Conservation (phyloP, 495 filamentous ascomycete species). For the Mycothermus thermophilus region DNA sequence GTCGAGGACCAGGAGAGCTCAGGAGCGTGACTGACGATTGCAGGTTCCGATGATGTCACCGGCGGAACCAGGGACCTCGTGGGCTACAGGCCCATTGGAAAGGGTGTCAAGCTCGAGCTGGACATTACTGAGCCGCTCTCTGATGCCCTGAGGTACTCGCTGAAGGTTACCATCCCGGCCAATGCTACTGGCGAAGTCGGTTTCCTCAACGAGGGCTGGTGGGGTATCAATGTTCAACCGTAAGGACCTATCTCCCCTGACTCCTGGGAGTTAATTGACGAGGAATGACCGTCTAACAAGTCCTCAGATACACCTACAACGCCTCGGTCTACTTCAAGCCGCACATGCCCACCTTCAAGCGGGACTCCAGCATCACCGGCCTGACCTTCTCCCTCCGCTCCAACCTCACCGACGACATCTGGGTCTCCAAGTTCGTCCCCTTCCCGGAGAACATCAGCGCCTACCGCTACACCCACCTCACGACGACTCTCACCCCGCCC, state of each 20-base stretch:
- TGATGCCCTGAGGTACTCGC: conserved; percentile 40
- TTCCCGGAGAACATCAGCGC: too few relatives aligned
- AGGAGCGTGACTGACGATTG: too few relatives aligned
- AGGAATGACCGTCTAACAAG: too few relatives aligned
- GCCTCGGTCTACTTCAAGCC: conserved; percentile 48
- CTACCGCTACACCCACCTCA: conserved; percentile 34
- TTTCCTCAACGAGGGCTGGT: conserved; percentile 46
- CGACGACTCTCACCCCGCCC: conserved; percentile 30
- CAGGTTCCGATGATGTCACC: too few relatives aligned
- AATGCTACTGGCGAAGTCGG: conserved; percentile 30
- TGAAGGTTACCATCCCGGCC: conserved; percentile 40
- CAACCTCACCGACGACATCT: conserved; percentile 31
- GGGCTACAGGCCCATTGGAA: too few relatives aligned
- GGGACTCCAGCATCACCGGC: conserved; percentile 24
- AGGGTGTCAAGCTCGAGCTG: conserved; percentile 35
- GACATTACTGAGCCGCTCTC: conserved; percentile 37
- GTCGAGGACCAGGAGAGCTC: too few relatives aligned
- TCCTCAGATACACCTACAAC: conserved; percentile 24
- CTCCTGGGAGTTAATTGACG: too few relatives aligned
- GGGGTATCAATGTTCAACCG: conserved; percentile 51
- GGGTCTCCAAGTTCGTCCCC: conserved; percentile 25
- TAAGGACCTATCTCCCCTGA: too few relatives aligned
- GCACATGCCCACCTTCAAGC: too few relatives aligned
- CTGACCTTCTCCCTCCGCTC: conserved; percentile 36
- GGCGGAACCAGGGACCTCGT: conserved; percentile 44